Evolutionary conservation across 192 early-diverging fungal species (phyloP).

Genomic region (Cladochytrium replicatum): DNA sequence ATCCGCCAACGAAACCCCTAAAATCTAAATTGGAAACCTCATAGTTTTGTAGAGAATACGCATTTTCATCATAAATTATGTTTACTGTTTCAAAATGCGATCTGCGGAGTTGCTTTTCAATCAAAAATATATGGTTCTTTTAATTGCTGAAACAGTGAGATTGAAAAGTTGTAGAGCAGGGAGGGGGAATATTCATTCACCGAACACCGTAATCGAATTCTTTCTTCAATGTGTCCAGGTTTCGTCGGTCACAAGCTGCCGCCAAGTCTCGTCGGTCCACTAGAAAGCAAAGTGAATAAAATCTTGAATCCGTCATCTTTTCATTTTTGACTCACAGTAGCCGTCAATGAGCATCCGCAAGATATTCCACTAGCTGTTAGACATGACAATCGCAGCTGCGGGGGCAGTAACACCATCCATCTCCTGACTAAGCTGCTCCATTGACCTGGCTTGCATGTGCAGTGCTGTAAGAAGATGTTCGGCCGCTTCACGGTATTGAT

Average conservation of each 20-base stretch:
- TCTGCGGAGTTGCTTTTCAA: too few species aligned
- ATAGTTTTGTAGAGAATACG: too few species aligned
- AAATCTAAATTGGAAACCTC: too few species aligned
- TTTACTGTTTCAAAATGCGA: too few species aligned
- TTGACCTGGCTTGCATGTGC: constrained; percentile 56
- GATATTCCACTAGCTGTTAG: constrained; percentile 72
- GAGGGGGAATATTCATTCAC: too few species aligned
- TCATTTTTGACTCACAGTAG: constrained; percentile 27
- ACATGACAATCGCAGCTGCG: constrained; percentile 20
- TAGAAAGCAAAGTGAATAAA: constrained; percentile 51
- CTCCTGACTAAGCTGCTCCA: constrained; percentile 15
- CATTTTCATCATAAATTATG: too few species aligned
- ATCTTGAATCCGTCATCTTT: neutral
- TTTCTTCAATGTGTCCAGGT: constrained; percentile 68
- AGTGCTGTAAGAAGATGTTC: constrained; percentile 87
- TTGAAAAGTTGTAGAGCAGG: too few species aligned
- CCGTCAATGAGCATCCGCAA: constrained; percentile 54
- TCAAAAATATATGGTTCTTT: too few species aligned
- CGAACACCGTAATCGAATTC: constrained; percentile 92
- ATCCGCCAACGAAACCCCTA: too few species aligned
- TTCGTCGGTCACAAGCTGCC: constrained; percentile 59
- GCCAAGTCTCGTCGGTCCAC: constrained; percentile 75
- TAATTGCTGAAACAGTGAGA: too few species aligned
- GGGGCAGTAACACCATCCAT: constrained; percentile 28
- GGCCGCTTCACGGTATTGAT: constrained; percentile 78